Conservation (phyloP, 371 early-diverging fungal genomes). For the Fennellomyces sp. region DNA sequence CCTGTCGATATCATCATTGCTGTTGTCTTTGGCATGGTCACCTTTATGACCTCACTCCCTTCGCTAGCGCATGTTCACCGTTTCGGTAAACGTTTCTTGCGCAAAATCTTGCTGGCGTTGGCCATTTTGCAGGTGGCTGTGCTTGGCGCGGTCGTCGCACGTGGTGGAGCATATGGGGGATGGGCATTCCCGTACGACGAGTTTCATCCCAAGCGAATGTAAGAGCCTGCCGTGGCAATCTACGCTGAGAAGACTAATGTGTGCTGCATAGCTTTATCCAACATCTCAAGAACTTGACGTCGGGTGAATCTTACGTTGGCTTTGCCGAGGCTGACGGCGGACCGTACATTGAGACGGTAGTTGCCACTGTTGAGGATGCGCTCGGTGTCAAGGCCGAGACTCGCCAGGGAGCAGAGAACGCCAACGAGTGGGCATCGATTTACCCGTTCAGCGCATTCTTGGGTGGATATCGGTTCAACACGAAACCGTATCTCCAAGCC, state of each 20-base stretch:
- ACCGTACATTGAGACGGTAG: constrained; percentile 52
- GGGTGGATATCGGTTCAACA: constrained; percentile 63
- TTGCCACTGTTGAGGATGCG: constrained; percentile 42
- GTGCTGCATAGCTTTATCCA: constrained; percentile 59
- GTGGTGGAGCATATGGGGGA: constrained; percentile 33
- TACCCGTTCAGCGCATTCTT: constrained; percentile 75
- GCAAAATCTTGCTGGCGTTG: constrained; percentile 36
- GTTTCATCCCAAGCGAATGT: constrained; percentile 68
- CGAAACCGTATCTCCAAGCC: constrained; percentile 50
- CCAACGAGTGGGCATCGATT: constrained; percentile 65
- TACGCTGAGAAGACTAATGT: no score
- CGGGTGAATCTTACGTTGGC: constrained; percentile 58
- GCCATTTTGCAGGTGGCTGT: constrained; percentile 37
- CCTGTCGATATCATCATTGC: constrained; percentile 74
- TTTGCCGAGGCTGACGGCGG: constrained; percentile 70
- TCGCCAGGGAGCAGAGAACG: constrained; percentile 34
- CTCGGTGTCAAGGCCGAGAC: constrained; percentile 38
- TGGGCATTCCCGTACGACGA: constrained; percentile 63
- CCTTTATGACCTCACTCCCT: constrained; percentile 52
- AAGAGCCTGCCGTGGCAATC: constrained; percentile 4
- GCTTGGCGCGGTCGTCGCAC: constrained; percentile 40
- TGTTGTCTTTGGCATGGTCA: constrained; percentile 59
- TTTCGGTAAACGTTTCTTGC: constrained; percentile 44
- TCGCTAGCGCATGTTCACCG: constrained; percentile 63
- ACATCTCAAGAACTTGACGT: constrained; percentile 67